Evolutionary conservation across 345 rosid genomes (phyloP).

Genomic region (Arabis hirsuta): DNA sequence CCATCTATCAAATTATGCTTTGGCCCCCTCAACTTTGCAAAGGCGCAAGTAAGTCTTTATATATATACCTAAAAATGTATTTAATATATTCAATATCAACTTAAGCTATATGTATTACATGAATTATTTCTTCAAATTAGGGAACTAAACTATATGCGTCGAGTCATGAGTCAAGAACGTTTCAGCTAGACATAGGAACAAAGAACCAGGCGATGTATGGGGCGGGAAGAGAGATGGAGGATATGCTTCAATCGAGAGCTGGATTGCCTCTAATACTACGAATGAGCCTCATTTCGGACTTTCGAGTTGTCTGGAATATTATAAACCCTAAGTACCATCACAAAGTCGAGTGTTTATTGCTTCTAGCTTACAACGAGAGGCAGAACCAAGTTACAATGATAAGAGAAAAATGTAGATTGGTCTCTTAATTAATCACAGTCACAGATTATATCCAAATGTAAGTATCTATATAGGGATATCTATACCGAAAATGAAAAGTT

Average conservation of each 20-base stretch:
- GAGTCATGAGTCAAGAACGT: constrained; percentile 48
- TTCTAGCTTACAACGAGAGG: constrained; percentile 49
- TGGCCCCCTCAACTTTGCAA: constrained; percentile 65
- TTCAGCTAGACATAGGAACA: constrained; percentile 57
- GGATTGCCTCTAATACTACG: constrained; percentile 67
- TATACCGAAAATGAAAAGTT: too few relatives aligned
- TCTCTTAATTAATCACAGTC: constrained; percentile 28
- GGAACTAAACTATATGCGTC: constrained; percentile 61
- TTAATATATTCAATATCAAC: background rate
- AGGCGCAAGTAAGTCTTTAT: constrained; percentile 50
- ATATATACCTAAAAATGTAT: background rate
- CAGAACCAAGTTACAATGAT: constrained; percentile 37
- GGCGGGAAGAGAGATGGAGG: constrained; percentile 81
- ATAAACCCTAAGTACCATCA: constrained; percentile 62
- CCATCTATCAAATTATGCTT: constrained; percentile 63
- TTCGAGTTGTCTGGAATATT: constrained; percentile 61
- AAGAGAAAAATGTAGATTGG: constrained; percentile 29
- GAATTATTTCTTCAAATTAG: constrained; percentile 34
- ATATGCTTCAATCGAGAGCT: constrained; percentile 66
- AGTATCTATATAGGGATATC: background rate
- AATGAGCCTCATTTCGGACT: constrained; percentile 48
- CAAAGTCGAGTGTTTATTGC: constrained; percentile 55
- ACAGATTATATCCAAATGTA: background rate
- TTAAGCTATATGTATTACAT: background rate
- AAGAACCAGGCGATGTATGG: constrained; percentile 79